These are phyloP conservation scores for Huntiella abstrusa DNA, from an alignment of 2,329 filamentous ascomycete genomes.

Conservation along the genomic window DNA sequence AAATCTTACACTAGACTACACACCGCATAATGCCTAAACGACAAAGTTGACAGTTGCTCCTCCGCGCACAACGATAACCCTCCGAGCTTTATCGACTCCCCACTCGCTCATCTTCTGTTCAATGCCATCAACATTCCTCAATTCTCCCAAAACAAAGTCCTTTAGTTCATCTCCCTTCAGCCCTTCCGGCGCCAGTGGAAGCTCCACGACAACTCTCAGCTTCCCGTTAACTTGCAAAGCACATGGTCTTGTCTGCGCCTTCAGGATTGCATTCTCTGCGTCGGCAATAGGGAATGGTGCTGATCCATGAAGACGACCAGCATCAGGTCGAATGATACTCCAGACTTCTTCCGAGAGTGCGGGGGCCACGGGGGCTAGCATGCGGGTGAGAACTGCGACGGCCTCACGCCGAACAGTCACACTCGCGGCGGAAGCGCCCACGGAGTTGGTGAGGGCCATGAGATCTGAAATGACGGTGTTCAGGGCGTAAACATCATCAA, in stretches of 20 bases:
- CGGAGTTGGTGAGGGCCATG: conserved; percentile 58
- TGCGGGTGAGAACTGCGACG: conserved; percentile 39
- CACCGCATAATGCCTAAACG: conserved; percentile 17
- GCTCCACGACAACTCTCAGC: conserved; percentile 46
- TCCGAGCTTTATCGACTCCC: conserved; percentile 32
- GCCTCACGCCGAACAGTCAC: conserved; percentile 28
- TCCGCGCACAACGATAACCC: conserved; percentile 45
- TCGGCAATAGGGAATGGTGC: conserved; percentile 42
- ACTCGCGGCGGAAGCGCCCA: conserved; percentile 23
- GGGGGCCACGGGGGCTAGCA: conserved; percentile 64
- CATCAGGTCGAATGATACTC: conserved; percentile 31
- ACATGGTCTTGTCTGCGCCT: conserved; percentile 29
- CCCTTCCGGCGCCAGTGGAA: conserved; percentile 31
- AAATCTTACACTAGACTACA: background rate
- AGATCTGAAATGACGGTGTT: conserved; percentile 74
- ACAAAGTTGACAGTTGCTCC: conserved; percentile 64
- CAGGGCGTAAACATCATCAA: conserved; percentile 53
- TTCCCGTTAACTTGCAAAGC: conserved; percentile 72
- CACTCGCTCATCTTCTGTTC: conserved; percentile 23
- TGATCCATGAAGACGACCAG: conserved; percentile 22
- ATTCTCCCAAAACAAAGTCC: conserved; percentile 40
- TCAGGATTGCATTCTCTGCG: conserved; percentile 18
- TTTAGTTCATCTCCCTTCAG: conserved; percentile 21
- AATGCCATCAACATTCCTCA: conserved; percentile 44
- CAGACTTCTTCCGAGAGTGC: conserved; percentile 70